phyloP scores from a whole-genome alignment of 1,139 yeast genomes.

The Spathaspora sp. region DNA sequence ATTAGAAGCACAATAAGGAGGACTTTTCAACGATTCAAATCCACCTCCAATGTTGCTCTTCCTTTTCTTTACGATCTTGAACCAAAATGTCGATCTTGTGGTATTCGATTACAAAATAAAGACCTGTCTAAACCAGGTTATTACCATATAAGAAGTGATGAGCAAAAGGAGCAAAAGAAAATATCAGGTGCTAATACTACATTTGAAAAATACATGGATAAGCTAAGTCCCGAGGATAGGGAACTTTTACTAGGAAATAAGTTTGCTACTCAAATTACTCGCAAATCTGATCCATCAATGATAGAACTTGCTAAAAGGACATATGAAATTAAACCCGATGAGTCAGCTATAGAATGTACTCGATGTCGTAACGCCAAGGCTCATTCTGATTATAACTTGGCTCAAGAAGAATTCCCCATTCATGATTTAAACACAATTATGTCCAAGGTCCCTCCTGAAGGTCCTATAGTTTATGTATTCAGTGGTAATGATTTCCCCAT shows the following conservation, averaged over 20 bases:
- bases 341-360: slow-evolving; percentile 35
- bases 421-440: slow-evolving; percentile 37
- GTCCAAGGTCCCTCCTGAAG: slow-evolving; percentile 44
- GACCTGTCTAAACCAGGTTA: slow-evolving; percentile 41
- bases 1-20: neutral
- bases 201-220: slow-evolving; percentile 19
- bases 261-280: slow-evolving; percentile 2
- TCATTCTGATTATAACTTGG: slow-evolving; percentile 32
- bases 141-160: slow-evolving; percentile 18
- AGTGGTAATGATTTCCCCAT: slow-evolving; percentile 74
- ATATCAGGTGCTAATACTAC: slow-evolving; percentile 20
- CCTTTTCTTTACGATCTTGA: slow-evolving; percentile 14
- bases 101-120: slow-evolving; percentile 46
- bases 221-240: slow-evolving; percentile 26
- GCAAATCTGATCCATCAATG: neutral
- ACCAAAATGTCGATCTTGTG: slow-evolving; percentile 47
- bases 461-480: slow-evolving; percentile 58
- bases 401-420: slow-evolving; percentile 34
- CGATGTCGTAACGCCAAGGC: slow-evolving; percentile 56
- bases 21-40: slow-evolving; percentile 6
- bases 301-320: slow-evolving; percentile 4
- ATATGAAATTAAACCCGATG: slow-evolving; percentile 9
- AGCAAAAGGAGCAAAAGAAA: slow-evolving; percentile 10
- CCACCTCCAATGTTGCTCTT: slow-evolving; percentile 9
- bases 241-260: slow-evolving; percentile 22